Percentiles rank a stretch among this genome's conserved stretches.
Evolutionary conservation across 805 yeast genomes (phyloP).

Genomic region (Ogataea thermomethanolica): DNA sequence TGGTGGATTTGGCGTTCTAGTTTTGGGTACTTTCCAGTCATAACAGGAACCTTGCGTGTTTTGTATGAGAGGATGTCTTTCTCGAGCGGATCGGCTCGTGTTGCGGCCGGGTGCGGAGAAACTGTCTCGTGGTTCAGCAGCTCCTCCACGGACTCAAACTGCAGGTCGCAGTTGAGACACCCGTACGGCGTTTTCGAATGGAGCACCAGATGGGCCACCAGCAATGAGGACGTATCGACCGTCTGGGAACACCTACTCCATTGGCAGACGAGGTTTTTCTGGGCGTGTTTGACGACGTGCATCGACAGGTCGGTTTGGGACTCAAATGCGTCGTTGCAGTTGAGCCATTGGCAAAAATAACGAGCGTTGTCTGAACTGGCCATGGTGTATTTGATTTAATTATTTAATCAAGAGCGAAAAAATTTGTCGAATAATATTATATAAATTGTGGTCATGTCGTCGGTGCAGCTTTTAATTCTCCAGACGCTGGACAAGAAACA

Average conservation of each 20-base stretch:
- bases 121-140: slow-evolving; percentile 1
- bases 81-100: neutral
- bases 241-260: slow-evolving; percentile 37
- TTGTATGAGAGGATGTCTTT: neutral
- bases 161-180: slow-evolving; percentile 62
- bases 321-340: slow-evolving; percentile 1
- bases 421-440: slow-evolving; percentile 8
- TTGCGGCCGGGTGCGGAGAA: neutral
- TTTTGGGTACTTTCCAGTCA: slow-evolving; percentile 1
- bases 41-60: neutral
- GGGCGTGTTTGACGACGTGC: slow-evolving; percentile 16
- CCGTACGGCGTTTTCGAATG: slow-evolving; percentile 56
- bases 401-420: neutral
- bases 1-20: slow-evolving; percentile 1
- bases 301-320: slow-evolving; percentile 9
- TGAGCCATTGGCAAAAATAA: slow-evolving; percentile 7
- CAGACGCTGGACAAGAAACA: slow-evolving; percentile 61
- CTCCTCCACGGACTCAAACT: slow-evolving; percentile 33
- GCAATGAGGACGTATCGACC: slow-evolving; percentile 14
- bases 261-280: slow-evolving; percentile 26
- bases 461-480: slow-evolving; percentile 60
- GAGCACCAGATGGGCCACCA: slow-evolving; percentile 4
- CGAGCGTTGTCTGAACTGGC: slow-evolving; percentile 12
- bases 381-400: neutral
- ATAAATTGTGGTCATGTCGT: slow-evolving; percentile 48